Evolutionary conservation across 108 stramenopile genomes (phyloP).

Genomic region (Cyclotella kingstonii): DNA sequence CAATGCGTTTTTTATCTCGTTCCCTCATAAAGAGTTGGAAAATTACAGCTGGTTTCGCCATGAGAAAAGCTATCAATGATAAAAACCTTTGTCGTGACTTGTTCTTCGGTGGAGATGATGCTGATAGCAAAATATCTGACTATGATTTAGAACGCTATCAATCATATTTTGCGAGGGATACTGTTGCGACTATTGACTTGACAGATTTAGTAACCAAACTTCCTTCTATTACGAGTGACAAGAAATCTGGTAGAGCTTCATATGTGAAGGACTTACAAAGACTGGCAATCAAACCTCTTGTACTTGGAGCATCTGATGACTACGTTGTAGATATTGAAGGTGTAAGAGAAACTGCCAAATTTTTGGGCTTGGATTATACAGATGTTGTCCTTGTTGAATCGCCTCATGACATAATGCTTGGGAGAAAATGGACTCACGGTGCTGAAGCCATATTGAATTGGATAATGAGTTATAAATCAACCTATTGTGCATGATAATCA

Average conservation of each 20-base stretch:
- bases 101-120: constrained; percentile 48
- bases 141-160: constrained; percentile 44
- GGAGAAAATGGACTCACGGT: constrained; percentile 40
- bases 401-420: constrained; percentile 64
- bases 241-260: constrained; percentile 28
- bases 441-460: constrained; percentile 45
- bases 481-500: no score
- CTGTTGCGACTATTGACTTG: constrained; percentile 45
- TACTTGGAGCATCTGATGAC: constrained; percentile 51
- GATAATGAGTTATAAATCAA: no score
- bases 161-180: constrained; percentile 42
- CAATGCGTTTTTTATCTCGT: constrained; percentile 38
- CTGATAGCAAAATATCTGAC: constrained; percentile 57
- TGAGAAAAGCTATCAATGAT: constrained; percentile 47
- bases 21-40: constrained; percentile 41
- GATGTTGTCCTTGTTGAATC: constrained; percentile 28
- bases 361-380: constrained; percentile 29
- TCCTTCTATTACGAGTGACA: constrained; percentile 28
- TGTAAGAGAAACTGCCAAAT: constrained; percentile 43
- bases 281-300: constrained; percentile 33
- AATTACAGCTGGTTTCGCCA: constrained; percentile 47
- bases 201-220: constrained; percentile 36
- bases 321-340: constrained; percentile 56
- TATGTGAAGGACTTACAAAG: constrained; percentile 33
- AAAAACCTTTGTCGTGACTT: constrained; percentile 34